Evolutionary conservation across 106 monocot genomes (phyloP).

Genomic region (Triglochin maritima): DNA sequence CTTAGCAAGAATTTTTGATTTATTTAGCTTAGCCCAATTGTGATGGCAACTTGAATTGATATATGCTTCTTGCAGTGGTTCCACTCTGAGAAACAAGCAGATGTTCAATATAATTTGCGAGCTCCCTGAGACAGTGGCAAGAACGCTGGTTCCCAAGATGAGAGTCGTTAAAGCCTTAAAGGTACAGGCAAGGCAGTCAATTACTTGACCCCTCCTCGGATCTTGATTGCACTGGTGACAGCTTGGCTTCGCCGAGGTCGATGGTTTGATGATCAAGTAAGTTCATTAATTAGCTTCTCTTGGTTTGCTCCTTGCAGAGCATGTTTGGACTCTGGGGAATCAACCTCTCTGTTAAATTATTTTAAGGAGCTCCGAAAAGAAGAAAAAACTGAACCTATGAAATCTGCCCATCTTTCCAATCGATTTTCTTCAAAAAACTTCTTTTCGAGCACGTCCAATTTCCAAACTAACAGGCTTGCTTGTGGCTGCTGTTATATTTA

Average conservation of each 20-base stretch:
- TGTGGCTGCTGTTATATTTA: no score
- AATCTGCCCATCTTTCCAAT: no score
- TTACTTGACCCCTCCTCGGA: constrained; percentile 91
- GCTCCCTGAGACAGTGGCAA: constrained; percentile 96
- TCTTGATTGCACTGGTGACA: constrained; percentile 82
- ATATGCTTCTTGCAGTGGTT: constrained; percentile 44
- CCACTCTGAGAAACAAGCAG: constrained; percentile 78
- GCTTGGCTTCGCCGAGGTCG: constrained; percentile 91
- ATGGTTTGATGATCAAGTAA: constrained; percentile 98
- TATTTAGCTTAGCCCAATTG: neutral
- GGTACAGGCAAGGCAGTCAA: constrained; percentile 90
- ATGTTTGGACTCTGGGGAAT: no score
- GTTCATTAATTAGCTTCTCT: neutral
- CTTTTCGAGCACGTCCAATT: no score
- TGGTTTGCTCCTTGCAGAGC: neutral
- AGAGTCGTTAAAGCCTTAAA: constrained; percentile 81
- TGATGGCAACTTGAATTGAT: no score
- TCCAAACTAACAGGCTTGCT: no score
- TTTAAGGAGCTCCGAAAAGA: no score
- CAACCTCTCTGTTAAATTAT: no score
- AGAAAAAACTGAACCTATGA: no score
- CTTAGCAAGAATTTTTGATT: neutral
- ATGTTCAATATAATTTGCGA: constrained; percentile 99
- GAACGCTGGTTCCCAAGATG: constrained; percentile 89
- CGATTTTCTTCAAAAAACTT: no score